Percentiles rank a stretch among this genome's conserved stretches.
phyloP scores from a whole-genome alignment of 768 basidiomycete species.

The Lactarius sanguifluus region DNA sequence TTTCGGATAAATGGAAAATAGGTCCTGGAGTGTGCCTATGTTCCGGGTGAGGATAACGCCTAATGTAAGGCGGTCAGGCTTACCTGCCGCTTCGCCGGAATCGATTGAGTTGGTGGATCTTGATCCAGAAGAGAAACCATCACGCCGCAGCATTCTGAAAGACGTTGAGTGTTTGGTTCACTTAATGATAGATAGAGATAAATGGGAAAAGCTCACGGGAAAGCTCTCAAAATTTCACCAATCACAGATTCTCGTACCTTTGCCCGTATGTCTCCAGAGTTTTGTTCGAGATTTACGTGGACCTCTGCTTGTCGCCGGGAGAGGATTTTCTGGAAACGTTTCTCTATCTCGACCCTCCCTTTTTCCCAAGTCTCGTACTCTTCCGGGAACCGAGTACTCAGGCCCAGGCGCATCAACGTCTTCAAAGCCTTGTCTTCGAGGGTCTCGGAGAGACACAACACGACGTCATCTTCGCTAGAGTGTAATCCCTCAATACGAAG shows the following conservation, averaged over 20 bases:
- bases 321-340: not conserved
- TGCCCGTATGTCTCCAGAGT: not conserved
- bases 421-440: slow-evolving; percentile 20
- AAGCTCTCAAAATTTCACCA: slow-evolving; percentile 8
- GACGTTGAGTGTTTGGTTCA: not conserved
- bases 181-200: rapidly evolving
- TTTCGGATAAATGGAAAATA: slow-evolving; percentile 16
- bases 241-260: slow-evolving; percentile 9
- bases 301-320: not conserved
- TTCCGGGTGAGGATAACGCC: not conserved
- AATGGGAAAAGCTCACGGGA: not conserved
- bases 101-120: not conserved
- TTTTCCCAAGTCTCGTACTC: slow-evolving; percentile 10
- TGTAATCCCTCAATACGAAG: not conserved
- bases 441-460: slow-evolving; percentile 16
- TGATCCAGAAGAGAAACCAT: slow-evolving; percentile 4
- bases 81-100: not conserved
- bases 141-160: slow-evolving; percentile 11
- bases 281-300: not conserved
- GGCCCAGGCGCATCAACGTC: slow-evolving; percentile 7
- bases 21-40: slow-evolving; percentile 10
- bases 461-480: slow-evolving; percentile 16
- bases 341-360: not conserved
- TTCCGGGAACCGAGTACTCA: not conserved
- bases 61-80: no score